phyloP scores from a whole-genome alignment of 1,284 basidiomycete species.

The Puccinia horiana region DNA sequence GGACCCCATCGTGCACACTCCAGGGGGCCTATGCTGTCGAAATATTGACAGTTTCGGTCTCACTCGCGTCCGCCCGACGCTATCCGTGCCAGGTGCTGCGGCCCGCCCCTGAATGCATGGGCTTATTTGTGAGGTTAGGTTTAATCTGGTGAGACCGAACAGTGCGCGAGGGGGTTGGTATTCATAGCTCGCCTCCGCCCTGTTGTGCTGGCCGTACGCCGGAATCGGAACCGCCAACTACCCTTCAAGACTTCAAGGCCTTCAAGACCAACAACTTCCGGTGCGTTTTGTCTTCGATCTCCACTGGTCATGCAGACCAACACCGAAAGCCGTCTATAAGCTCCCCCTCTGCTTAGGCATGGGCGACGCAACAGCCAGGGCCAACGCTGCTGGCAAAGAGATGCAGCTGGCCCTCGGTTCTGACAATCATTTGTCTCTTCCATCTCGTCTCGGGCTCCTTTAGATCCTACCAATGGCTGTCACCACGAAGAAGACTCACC shows the following conservation, averaged over 20 bases:
- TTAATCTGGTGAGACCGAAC: slow-evolving; percentile 21
- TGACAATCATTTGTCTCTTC: slow-evolving; percentile 14
- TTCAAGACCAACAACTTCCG: slow-evolving; percentile 14
- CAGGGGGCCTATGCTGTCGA: too few relatives aligned
- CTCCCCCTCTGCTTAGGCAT: slow-evolving; percentile 23
- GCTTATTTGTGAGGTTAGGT: too few relatives aligned
- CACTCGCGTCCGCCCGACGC: too few relatives aligned
- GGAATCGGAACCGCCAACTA: slow-evolving; percentile 4
- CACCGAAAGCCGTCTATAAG: not conserved
- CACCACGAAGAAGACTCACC: slow-evolving; percentile 25
- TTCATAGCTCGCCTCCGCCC: not conserved
- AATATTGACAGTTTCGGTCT: too few relatives aligned
- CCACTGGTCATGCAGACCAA: not conserved
- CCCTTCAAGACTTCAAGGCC: slow-evolving; percentile 9
- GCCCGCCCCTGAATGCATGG: too few relatives aligned
- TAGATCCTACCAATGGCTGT: slow-evolving; percentile 25
- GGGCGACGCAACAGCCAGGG: slow-evolving; percentile 27
- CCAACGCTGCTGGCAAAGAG: slow-evolving; percentile 49
- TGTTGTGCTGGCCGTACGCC: not conserved
- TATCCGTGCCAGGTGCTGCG: too few relatives aligned
- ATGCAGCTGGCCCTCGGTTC: slow-evolving; percentile 49
- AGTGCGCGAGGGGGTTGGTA: not conserved
- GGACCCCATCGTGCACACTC: too few relatives aligned
- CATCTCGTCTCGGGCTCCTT: not conserved
- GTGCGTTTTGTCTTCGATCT: slow-evolving; percentile 23